phyloP scores from a whole-genome alignment of 768 basidiomycete species.

The Kwoniella sp. region DNA sequence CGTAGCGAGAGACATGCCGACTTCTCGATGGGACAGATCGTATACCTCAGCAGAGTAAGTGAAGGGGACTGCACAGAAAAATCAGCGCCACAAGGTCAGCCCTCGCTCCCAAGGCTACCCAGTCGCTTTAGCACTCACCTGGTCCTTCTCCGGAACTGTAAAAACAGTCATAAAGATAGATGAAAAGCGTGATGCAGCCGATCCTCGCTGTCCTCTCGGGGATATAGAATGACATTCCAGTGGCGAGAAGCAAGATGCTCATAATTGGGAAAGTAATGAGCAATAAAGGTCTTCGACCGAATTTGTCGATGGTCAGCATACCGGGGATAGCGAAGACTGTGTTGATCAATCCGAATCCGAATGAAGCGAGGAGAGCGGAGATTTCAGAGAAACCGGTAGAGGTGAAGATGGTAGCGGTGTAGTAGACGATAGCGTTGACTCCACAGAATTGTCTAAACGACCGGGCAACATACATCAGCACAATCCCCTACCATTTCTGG shows the following conservation, averaged over 20 bases:
- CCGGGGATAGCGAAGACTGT: slow-evolving; percentile 35
- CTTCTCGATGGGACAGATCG: slow-evolving; percentile 76
- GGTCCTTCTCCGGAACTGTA: slow-evolving; percentile 71
- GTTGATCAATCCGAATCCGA: slow-evolving; percentile 51
- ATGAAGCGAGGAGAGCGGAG: slow-evolving; percentile 43
- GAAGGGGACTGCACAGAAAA: slow-evolving; percentile 61
- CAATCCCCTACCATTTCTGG: too few species aligned
- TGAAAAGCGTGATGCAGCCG: slow-evolving; percentile 44
- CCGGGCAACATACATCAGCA: not conserved
- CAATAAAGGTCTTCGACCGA: slow-evolving; percentile 22
- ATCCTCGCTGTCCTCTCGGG: slow-evolving; percentile 52
- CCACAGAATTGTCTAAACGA: slow-evolving; percentile 25
- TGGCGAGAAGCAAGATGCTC: slow-evolving; percentile 76
- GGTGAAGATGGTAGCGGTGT: slow-evolving; percentile 56
- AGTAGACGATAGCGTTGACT: slow-evolving; percentile 56
- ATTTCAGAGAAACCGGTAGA: slow-evolving; percentile 39
- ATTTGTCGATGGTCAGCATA: slow-evolving; percentile 35
- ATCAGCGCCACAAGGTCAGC: not conserved
- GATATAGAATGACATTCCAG: slow-evolving; percentile 69
- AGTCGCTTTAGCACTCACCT: slow-evolving; percentile 55
- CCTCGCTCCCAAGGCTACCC: not conserved
- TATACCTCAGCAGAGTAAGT: slow-evolving; percentile 63
- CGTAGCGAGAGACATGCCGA: slow-evolving; percentile 74
- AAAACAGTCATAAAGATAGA: slow-evolving; percentile 12
- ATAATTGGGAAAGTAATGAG: slow-evolving; percentile 74